Percentiles rank a stretch among this genome's conserved stretches.
Evolutionary conservation across 2,329 filamentous ascomycete genomes (phyloP).

Genomic region (Xylaria sp.): DNA sequence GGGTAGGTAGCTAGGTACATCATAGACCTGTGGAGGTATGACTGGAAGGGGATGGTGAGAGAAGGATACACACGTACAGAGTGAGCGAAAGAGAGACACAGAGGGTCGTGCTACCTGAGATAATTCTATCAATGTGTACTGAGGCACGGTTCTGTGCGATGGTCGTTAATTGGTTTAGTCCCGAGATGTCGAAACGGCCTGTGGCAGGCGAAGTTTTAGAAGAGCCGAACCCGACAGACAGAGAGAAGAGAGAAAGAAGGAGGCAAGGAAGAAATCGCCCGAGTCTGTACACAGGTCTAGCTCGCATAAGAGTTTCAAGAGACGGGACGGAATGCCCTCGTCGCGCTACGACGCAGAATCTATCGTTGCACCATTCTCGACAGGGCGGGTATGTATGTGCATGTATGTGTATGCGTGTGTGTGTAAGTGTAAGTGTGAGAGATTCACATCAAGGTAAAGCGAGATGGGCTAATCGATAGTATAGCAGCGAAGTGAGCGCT

Average conservation of each 20-base stretch:
- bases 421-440: not conserved
- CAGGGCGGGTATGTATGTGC: conserved; percentile 17
- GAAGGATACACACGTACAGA: not conserved
- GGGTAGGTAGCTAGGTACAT: not conserved
- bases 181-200: conserved; percentile 32
- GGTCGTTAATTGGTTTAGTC: conserved; percentile 31
- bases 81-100: not conserved
- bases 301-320: conserved; percentile 37
- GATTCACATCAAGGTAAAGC: not conserved
- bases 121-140: conserved; percentile 11
- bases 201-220: conserved; percentile 32
- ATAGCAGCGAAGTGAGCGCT: not conserved
- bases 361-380: conserved; percentile 16
- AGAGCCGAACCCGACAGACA: too few relatives aligned
- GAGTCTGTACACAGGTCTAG: conserved; percentile 36
- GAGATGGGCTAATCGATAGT: conserved; percentile 8
- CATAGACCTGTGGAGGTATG: conserved; percentile 4
- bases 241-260: not conserved
- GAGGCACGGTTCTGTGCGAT: conserved; percentile 29
- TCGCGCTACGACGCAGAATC: conserved; percentile 34
- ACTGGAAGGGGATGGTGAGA: conserved; percentile 24
- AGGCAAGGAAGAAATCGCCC: conserved; percentile 44
- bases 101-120: conserved; percentile 11
- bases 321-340: conserved; percentile 34
- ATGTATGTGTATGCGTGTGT: not conserved